phyloP scores from a whole-genome alignment of 148 eudicot species.

The Vaccinium darrowii region DNA sequence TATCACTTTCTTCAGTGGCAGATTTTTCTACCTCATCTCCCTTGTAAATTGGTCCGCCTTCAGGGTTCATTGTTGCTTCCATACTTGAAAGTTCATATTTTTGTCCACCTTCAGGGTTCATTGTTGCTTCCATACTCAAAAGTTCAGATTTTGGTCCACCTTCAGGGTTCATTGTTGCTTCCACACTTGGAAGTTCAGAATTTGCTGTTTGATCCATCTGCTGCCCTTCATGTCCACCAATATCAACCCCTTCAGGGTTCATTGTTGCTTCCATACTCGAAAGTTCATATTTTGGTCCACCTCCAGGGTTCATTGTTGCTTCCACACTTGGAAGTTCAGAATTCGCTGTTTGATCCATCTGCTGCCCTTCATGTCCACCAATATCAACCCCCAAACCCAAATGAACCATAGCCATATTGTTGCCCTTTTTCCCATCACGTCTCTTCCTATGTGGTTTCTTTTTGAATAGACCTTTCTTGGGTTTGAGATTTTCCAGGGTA shows the following conservation, averaged over 20 bases:
- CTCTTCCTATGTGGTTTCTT: slow-evolving; percentile 34
- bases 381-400: background rate
- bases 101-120: background rate
- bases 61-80: too few relatives aligned
- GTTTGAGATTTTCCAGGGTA: slow-evolving; percentile 39
- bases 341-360: background rate
- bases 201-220: background rate
- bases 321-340: background rate
- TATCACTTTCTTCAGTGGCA: too few relatives aligned
- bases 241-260: background rate
- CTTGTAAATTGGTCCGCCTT: background rate
- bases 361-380: background rate
- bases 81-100: too few relatives aligned
- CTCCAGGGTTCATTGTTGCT: background rate
- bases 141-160: background rate
- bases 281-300: background rate
- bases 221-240: background rate
- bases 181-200: background rate
- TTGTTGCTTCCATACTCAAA: too few relatives aligned
- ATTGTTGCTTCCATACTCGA: too few relatives aligned
- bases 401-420: slow-evolving; percentile 6
- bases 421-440: slow-evolving; percentile 8
- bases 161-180: background rate
- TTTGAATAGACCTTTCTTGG: slow-evolving; percentile 46
- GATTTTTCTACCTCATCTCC: too few relatives aligned